Conservation (phyloP, 192 early-diverging fungal genomes). For the Coemansia sp. region DNA sequence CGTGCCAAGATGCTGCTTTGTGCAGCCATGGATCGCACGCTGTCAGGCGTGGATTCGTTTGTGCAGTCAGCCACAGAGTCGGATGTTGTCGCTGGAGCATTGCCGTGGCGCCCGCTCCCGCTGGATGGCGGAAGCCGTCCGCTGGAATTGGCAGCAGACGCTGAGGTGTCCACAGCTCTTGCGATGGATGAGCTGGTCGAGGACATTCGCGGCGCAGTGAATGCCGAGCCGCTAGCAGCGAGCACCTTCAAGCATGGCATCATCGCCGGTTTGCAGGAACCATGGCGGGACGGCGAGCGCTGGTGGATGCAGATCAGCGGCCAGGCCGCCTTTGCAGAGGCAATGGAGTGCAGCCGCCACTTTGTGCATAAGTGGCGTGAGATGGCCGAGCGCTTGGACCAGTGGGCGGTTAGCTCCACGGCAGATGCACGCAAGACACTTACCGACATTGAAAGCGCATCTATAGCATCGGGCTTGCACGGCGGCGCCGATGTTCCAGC, state of each 20-base stretch:
- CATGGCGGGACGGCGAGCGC: conserved; percentile 33
- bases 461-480: neutral
- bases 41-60: conserved; percentile 18
- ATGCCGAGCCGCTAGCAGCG: conserved; percentile 21
- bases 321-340: conserved; percentile 24
- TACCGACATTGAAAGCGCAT: neutral
- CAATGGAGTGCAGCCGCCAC: conserved; percentile 14
- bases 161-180: neutral
- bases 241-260: conserved; percentile 12
- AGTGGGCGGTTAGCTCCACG: conserved; percentile 9
- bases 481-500: conserved; percentile 1
- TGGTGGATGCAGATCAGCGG: conserved; percentile 52
- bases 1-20: conserved; percentile 20
- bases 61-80: conserved; percentile 2
- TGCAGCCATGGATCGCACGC: conserved; percentile 15
- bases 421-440: neutral
- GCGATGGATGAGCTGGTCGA: conserved; percentile 3
- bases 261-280: conserved; percentile 8
- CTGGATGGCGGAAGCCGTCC: neutral
- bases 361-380: conserved; percentile 25
- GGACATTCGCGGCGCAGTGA: conserved; percentile 14
- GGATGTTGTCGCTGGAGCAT: conserved; percentile 23
- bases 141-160: neutral
- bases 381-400: conserved; percentile 17
- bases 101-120: conserved; percentile 32